Evolutionary conservation across 2,329 filamentous ascomycete genomes (phyloP).

Genomic region (Claviceps spartinae): DNA sequence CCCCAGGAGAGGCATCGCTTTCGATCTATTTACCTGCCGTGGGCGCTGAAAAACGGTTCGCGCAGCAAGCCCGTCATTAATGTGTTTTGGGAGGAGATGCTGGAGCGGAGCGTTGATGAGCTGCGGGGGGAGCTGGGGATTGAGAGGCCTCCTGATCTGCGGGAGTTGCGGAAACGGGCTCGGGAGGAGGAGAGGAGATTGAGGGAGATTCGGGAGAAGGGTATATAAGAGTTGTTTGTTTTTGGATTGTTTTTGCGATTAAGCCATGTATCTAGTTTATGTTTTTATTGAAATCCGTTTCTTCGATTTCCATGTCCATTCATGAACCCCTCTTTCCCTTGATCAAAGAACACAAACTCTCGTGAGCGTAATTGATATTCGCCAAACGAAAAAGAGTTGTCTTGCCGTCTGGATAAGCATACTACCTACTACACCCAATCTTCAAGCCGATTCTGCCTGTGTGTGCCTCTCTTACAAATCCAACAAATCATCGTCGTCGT

Average conservation of each 20-base stretch:
- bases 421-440: too few relatives aligned
- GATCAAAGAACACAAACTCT: too few relatives aligned
- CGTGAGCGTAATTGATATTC: too few relatives aligned
- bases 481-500: conserved; percentile 67
- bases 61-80: conserved; percentile 73
- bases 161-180: conserved; percentile 59
- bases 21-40: conserved; percentile 65
- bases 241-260: neutral
- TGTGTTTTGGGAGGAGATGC: conserved; percentile 93
- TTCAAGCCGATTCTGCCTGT: too few relatives aligned
- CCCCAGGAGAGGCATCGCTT: conserved; percentile 65
- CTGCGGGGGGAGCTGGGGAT: conserved; percentile 66
- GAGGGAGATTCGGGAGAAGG: conserved; percentile 26
- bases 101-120: conserved; percentile 70
- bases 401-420: conserved; percentile 1
- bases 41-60: conserved; percentile 77
- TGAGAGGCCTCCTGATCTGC: conserved; percentile 76
- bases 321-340: too few relatives aligned
- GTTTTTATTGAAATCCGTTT: neutral
- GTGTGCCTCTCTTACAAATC: conserved; percentile 32
- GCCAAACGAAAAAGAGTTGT: neutral
- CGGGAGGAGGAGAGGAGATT: conserved; percentile 54
- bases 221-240: neutral
- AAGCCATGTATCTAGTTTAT: neutral
- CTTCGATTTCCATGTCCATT: too few relatives aligned